Conservation (phyloP, 306 rosid genomes). For the Lupinus albus region DNA sequence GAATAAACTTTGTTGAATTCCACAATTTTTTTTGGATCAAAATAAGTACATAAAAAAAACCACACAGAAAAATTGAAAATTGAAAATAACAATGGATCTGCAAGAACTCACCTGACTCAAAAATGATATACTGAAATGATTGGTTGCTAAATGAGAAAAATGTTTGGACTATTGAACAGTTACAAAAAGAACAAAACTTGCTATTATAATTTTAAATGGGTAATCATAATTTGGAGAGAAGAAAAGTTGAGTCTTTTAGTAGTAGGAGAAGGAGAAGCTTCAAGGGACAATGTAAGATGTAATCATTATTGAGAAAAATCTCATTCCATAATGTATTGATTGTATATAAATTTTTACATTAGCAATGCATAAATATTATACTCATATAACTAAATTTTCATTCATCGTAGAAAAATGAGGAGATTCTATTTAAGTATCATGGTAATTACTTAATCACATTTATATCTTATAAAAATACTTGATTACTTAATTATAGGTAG, state of each 20-base stretch:
- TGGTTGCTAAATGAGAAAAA: neutral
- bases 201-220: neutral
- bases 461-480: no score
- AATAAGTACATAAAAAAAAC: neutral
- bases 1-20: neutral
- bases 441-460: no score
- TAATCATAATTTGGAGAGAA: neutral
- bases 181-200: neutral
- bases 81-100: conserved; percentile 21
- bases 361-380: no score
- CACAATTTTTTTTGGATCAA: neutral
- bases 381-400: no score
- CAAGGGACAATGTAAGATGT: no score
- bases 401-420: no score
- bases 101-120: conserved; percentile 32
- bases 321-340: no score
- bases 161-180: neutral
- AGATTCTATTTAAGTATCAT: no score
- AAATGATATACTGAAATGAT: neutral
- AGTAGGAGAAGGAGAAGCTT: neutral
- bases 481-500: no score
- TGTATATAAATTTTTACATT: no score
- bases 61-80: neutral
- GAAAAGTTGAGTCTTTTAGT: neutral
- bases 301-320: no score